A percentile compares a stretch with the other conserved stretches of the same genome.
Evolutionary conservation across 441 rosid species (phyloP).

Genomic region (Capsella rubella): DNA sequence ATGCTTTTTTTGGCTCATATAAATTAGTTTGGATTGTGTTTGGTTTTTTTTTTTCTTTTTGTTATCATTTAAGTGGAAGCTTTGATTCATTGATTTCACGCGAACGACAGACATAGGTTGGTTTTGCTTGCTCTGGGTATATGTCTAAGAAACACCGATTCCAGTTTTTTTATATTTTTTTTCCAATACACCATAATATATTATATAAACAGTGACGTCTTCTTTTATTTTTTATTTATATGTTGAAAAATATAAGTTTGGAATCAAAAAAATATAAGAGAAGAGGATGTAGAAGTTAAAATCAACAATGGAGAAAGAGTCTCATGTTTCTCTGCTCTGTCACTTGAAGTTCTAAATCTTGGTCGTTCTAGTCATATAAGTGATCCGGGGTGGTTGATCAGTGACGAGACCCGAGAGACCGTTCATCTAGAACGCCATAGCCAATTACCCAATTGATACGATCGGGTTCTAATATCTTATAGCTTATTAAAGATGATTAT

Average conservation of each 20-base stretch:
- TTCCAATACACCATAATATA: slow-evolving; percentile 32
- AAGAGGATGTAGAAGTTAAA: not conserved
- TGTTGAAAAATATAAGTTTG: not conserved
- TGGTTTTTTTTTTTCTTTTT: slow-evolving; percentile 14
- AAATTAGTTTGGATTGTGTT: slow-evolving; percentile 38
- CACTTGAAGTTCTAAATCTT: not conserved
- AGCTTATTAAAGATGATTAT: not conserved
- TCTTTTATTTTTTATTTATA: slow-evolving; percentile 2
- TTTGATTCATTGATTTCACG: slow-evolving; percentile 46
- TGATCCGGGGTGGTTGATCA: not conserved
- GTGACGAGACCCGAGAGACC: not conserved
- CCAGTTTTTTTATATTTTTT: not conserved
- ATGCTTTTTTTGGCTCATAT: slow-evolving; percentile 24
- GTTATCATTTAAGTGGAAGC: slow-evolving; percentile 32
- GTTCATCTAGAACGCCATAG: not conserved
- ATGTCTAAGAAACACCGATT: slow-evolving; percentile 33
- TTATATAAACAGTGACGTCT: slow-evolving; percentile 24
- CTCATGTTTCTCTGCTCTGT: not conserved
- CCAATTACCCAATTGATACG: not conserved
- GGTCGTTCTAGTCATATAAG: not conserved
- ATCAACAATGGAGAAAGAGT: not conserved
- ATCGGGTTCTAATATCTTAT: not conserved
- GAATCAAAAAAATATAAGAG: not conserved
- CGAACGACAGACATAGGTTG: slow-evolving; percentile 39
- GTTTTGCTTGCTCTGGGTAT: slow-evolving; percentile 45